Percentiles rank a stretch among this genome's conserved stretches.
phyloP scores from a whole-genome alignment of 139 green algal genomes.

The Chlamydomonas schloesseri region DNA sequence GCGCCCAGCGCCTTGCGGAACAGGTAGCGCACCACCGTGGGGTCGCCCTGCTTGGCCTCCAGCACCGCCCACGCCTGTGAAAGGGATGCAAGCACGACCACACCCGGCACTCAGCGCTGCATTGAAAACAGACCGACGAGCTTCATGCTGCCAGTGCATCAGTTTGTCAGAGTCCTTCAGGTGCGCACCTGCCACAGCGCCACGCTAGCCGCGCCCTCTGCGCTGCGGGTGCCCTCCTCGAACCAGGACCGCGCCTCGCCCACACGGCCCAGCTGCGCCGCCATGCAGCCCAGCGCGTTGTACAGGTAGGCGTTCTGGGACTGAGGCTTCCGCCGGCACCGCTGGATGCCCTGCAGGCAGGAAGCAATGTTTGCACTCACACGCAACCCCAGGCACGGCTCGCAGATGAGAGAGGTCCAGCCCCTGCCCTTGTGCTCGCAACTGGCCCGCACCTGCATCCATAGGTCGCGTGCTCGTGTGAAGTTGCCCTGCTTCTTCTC shows the following conservation, averaged over 20 bases:
- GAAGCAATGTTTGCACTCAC: no score
- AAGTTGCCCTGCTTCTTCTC: slow-evolving; percentile 93
- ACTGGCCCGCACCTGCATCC: slow-evolving; percentile 72
- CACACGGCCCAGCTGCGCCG: slow-evolving; percentile 71
- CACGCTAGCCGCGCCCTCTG: slow-evolving; percentile 44
- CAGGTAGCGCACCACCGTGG: slow-evolving; percentile 65
- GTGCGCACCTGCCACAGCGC: slow-evolving; percentile 58
- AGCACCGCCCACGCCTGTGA: slow-evolving; percentile 86
- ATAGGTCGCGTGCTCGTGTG: slow-evolving; percentile 81
- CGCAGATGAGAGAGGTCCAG: no score
- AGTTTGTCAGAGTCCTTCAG: no score
- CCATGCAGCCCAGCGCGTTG: slow-evolving; percentile 70
- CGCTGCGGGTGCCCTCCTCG: slow-evolving; percentile 75
- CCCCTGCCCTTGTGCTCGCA: no score
- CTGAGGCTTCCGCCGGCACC: slow-evolving; percentile 51
- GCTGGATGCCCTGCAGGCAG: slow-evolving; percentile 72
- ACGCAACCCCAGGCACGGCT: no score
- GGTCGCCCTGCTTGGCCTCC: slow-evolving; percentile 77
- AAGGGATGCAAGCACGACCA: no score
- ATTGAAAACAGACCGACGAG: no score
- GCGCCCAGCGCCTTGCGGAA: slow-evolving; percentile 72
- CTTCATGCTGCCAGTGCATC: no score
- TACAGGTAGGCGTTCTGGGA: slow-evolving; percentile 88
- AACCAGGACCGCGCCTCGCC: slow-evolving; percentile 91
- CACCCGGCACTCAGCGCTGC: no score